phyloP scores from a whole-genome alignment of 2,329 filamentous ascomycete species.

The Amylocarpus encephaloides region DNA sequence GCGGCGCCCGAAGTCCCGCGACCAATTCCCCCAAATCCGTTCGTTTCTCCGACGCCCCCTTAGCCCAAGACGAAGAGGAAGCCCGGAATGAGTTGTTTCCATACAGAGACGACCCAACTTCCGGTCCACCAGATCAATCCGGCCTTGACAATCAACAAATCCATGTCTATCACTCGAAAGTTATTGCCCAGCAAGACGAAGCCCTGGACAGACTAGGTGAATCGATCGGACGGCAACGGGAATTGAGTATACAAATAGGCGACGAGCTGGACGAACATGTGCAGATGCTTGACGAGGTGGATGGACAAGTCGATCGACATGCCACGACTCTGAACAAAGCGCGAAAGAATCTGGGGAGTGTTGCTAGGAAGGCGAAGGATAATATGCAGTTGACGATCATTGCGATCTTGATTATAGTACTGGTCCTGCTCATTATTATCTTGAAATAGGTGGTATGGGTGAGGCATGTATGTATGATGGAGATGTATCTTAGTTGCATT shows the following conservation, averaged over 20 bases:
- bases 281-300: constrained; percentile 81
- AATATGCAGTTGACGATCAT: constrained; percentile 79
- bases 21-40: constrained; percentile 60
- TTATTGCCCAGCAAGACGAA: constrained; percentile 84
- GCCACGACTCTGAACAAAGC: constrained; percentile 70
- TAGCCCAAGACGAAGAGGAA: constrained; percentile 38
- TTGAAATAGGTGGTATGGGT: constrained; percentile 44
- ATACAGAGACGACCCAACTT: constrained; percentile 63
- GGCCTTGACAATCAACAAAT: constrained; percentile 76
- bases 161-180: constrained; percentile 72
- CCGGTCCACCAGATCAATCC: constrained; percentile 30
- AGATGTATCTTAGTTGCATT: constrained; percentile 1
- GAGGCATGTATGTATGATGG: neutral
- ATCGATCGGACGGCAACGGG: constrained; percentile 80
- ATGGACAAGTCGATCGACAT: constrained; percentile 76
- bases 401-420: constrained; percentile 57
- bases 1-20: constrained; percentile 26
- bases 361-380: constrained; percentile 70
- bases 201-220: constrained; percentile 85
- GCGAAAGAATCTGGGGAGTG: constrained; percentile 60
- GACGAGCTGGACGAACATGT: constrained; percentile 92
- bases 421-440: constrained; percentile 62
- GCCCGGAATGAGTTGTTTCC: constrained; percentile 54
- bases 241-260: constrained; percentile 92
- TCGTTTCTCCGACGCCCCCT: constrained; percentile 68